phyloP scores from a whole-genome alignment of 2,329 filamentous ascomycete genomes.

The Penicillium palitans region DNA sequence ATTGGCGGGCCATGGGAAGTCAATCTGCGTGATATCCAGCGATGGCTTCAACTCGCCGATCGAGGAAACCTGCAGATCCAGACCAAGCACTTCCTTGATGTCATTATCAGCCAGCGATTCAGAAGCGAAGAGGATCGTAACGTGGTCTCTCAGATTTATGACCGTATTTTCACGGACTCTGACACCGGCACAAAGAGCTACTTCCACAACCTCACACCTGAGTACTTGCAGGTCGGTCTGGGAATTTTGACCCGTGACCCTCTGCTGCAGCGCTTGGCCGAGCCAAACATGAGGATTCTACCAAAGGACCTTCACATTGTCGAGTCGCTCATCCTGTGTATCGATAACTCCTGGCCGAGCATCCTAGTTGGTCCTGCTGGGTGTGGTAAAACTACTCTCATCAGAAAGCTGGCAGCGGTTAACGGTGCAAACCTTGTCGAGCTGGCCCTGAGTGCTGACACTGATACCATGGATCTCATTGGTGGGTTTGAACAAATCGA shows the following conservation, averaged over 20 bases:
- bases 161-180: constrained; percentile 58
- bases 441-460: constrained; percentile 88
- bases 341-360: constrained; percentile 83
- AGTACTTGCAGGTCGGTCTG: constrained; percentile 75
- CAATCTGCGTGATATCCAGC: constrained; percentile 83
- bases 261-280: constrained; percentile 38
- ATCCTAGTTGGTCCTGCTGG: constrained; percentile 85
- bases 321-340: constrained; percentile 83
- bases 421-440: constrained; percentile 75
- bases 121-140: constrained; percentile 68
- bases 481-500: constrained; percentile 96
- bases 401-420: constrained; percentile 77
- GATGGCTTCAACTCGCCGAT: constrained; percentile 77
- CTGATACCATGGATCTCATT: constrained; percentile 95
- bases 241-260: constrained; percentile 65
- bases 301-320: constrained; percentile 62
- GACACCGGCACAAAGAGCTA: constrained; percentile 57
- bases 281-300: constrained; percentile 37
- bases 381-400: constrained; percentile 78
- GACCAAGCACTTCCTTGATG: constrained; percentile 73
- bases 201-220: constrained; percentile 68
- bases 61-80: constrained; percentile 61
- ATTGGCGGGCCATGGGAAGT: constrained; percentile 87
- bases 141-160: constrained; percentile 66
- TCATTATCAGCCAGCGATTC: constrained; percentile 86